These are phyloP conservation scores for Theobroma grandiflorum DNA, from an alignment of 441 rosid genomes.

Conservation along the genomic window DNA sequence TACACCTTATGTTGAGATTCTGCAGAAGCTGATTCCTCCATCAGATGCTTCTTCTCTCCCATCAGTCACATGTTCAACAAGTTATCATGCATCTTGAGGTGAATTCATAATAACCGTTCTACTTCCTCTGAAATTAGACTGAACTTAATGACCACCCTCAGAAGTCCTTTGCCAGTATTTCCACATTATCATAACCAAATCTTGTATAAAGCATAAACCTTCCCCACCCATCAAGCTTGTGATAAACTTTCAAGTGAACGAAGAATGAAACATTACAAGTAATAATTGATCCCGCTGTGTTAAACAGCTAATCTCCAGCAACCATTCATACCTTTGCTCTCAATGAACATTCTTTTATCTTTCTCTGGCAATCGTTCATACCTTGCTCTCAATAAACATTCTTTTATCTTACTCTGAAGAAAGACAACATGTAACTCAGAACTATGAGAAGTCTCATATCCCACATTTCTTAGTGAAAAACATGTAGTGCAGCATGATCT, in stretches of 20 bases:
- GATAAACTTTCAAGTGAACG: not conserved
- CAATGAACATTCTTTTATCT: not conserved
- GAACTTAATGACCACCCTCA: not conserved
- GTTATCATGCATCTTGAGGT: constrained; percentile 12
- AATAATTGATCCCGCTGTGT: not conserved
- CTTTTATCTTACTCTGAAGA: not conserved
- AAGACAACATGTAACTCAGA: not conserved
- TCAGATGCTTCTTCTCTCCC: constrained; percentile 10
- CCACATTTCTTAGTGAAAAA: not conserved
- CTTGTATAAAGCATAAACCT: constrained; percentile 15
- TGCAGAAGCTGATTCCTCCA: not conserved
- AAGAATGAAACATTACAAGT: not conserved
- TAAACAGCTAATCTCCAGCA: constrained; percentile 6
- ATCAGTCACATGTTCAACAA: constrained; percentile 9
- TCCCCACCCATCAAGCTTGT: constrained; percentile 2
- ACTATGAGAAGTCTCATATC: not conserved
- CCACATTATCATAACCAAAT: not conserved
- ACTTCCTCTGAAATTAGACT: not conserved
- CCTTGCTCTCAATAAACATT: not conserved
- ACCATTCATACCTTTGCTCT: not conserved
- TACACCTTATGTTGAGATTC: not conserved
- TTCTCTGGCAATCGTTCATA: not conserved
- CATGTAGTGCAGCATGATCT: not conserved
- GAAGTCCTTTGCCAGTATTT: not conserved
- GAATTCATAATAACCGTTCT: not conserved